Evolutionary conservation across 768 basidiomycete species (phyloP).

Genomic region (Tulasnella calospora): DNA sequence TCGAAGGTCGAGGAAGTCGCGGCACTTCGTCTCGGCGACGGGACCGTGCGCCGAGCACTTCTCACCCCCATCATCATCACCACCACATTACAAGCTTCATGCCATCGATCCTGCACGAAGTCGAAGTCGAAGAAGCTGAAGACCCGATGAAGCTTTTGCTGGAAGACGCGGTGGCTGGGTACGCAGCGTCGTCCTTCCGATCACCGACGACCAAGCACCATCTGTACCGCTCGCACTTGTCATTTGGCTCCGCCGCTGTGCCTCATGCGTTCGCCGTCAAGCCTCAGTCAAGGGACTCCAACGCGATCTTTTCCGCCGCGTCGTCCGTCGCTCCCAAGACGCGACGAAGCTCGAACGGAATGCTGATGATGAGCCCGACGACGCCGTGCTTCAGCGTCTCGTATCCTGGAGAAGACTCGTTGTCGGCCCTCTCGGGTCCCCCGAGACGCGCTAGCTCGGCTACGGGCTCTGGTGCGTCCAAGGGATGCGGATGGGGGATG

Average conservation of each 20-base stretch:
- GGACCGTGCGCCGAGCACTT: background rate
- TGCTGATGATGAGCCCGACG: constrained; percentile 16
- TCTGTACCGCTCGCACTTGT: constrained; percentile 17
- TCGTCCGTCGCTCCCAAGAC: constrained; percentile 7
- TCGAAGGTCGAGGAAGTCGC: constrained; percentile 21
- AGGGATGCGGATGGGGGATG: constrained; percentile 22
- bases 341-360: background rate
- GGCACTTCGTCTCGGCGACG: constrained; percentile 13
- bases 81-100: constrained; percentile 21
- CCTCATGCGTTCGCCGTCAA: background rate
- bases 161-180: background rate
- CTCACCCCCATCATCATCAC: background rate
- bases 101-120: constrained; percentile 19
- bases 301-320: constrained; percentile 7
- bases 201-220: constrained; percentile 8
- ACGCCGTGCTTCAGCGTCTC: constrained; percentile 8
- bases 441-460: constrained; percentile 12
- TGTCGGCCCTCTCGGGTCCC: background rate
- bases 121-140: constrained; percentile 12
- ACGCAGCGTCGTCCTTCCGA: background rate
- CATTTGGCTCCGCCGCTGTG: background rate
- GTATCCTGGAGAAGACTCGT: background rate
- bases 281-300: background rate
- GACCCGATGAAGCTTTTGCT: constrained; percentile 4
- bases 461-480: background rate